phyloP scores from a whole-genome alignment of 805 yeast genomes.

The Metschnikowia noctiluminum region DNA sequence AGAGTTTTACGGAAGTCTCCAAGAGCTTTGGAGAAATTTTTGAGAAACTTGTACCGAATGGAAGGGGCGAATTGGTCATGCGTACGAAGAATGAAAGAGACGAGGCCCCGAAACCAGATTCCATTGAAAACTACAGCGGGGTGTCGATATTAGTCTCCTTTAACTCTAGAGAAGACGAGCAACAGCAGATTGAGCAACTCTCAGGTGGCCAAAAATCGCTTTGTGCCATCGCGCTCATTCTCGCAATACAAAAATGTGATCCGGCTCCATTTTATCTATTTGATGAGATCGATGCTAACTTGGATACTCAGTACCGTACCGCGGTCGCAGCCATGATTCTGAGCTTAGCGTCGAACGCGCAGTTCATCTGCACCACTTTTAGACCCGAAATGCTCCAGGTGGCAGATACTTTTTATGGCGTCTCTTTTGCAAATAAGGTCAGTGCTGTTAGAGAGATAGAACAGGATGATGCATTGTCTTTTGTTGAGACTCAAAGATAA shows the following conservation, averaged over 20 bases:
- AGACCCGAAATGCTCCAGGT: constrained; percentile 87
- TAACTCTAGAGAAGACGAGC: constrained; percentile 82
- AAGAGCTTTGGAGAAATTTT: constrained; percentile 71
- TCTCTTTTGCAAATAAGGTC: constrained; percentile 75
- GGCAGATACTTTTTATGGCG: constrained; percentile 86
- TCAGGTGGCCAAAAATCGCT: constrained; percentile 97
- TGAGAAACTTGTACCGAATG: constrained; percentile 77
- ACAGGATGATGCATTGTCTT: constrained; percentile 71
- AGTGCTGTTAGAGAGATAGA: constrained; percentile 72
- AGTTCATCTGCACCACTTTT: constrained; percentile 95
- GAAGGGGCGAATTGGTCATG: constrained; percentile 71
- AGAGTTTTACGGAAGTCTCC: constrained; percentile 76
- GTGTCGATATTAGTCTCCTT: constrained; percentile 86
- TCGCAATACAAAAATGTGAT: constrained; percentile 92
- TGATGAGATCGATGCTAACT: constrained; percentile 95
- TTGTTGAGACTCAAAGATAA: constrained; percentile 65
- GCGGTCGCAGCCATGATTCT: constrained; percentile 78
- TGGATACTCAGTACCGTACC: constrained; percentile 87
- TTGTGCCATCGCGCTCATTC: constrained; percentile 91
- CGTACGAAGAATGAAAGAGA: constrained; percentile 35
- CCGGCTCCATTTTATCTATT: constrained; percentile 96
- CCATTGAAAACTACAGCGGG: constrained; percentile 65
- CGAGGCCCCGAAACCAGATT: constrained; percentile 18
- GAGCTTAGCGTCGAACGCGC: constrained; percentile 64
- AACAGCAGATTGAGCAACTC: constrained; percentile 81